These are phyloP conservation scores for Cenococcum geophilum DNA, from an alignment of 495 filamentous ascomycete species.

Conservation along the genomic window DNA sequence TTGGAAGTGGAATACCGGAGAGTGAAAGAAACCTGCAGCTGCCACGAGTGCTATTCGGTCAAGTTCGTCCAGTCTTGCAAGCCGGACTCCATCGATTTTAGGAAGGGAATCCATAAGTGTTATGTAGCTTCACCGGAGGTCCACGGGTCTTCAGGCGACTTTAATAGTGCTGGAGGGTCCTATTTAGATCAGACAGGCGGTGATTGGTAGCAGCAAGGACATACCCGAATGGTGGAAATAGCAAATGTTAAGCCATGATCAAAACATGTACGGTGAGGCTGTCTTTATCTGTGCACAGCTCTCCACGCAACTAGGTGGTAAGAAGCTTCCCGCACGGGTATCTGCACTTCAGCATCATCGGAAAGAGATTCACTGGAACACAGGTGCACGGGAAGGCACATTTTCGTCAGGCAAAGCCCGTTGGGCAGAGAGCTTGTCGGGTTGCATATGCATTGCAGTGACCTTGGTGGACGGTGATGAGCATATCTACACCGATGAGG, in stretches of 20 bases:
- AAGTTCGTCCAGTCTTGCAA: constrained; percentile 21
- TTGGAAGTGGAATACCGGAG: constrained; percentile 26
- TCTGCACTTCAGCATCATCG: not conserved
- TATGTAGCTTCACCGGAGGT: constrained; percentile 3
- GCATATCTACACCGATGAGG: too few relatives aligned
- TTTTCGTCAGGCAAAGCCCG: not conserved
- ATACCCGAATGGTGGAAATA: too few relatives aligned
- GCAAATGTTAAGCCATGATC: too few relatives aligned
- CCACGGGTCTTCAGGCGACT: not conserved
- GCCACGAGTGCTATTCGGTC: constrained; percentile 23
- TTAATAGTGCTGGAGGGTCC: too few relatives aligned
- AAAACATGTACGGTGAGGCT: too few relatives aligned
- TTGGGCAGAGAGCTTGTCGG: too few relatives aligned
- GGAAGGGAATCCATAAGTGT: constrained; percentile 5
- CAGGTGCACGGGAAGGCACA: not conserved
- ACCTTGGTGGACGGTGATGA: too few relatives aligned
- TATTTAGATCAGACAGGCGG: too few relatives aligned
- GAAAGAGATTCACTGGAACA: not conserved
- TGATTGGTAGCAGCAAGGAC: too few relatives aligned
- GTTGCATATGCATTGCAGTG: too few relatives aligned
- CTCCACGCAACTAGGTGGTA: not conserved
- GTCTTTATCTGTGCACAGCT: not conserved
- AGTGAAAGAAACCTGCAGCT: constrained; percentile 25
- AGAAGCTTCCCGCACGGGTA: not conserved
- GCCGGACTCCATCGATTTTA: constrained; percentile 17